phyloP scores from a whole-genome alignment of 305 asterid genomes.

The Fraxinus paxiana region DNA sequence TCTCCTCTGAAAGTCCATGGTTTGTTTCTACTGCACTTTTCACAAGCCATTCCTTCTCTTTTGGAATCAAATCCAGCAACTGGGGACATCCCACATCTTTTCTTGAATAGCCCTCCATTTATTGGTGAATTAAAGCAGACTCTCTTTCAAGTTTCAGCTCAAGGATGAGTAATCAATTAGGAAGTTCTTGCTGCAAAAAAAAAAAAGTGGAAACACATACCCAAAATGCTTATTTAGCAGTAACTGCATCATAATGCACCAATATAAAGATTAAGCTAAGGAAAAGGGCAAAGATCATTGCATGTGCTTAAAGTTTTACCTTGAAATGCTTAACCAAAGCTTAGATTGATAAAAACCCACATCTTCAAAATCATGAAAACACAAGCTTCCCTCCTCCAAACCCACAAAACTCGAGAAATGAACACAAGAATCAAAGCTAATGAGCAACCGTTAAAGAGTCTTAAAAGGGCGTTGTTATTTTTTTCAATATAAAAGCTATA shows the following conservation, averaged over 20 bases:
- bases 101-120: constrained; percentile 55
- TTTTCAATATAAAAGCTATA: background rate
- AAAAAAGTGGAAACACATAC: background rate
- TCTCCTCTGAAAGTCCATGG: constrained; percentile 50
- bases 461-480: background rate
- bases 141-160: background rate
- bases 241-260: background rate
- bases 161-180: background rate
- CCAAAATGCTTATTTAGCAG: background rate
- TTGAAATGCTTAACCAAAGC: constrained; percentile 28
- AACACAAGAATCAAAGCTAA: background rate
- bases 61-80: constrained; percentile 61
- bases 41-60: constrained; percentile 30
- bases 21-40: constrained; percentile 31
- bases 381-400: background rate
- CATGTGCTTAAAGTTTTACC: background rate
- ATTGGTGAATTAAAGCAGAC: background rate
- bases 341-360: constrained; percentile 25
- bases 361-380: constrained; percentile 12
- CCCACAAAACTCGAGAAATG: background rate
- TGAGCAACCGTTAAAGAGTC: background rate
- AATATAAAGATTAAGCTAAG: background rate
- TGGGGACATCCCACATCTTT: constrained; percentile 45
- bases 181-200: constrained; percentile 15
- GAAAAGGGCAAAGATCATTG: background rate